phyloP scores from a whole-genome alignment of 345 rosid species.

The Draba incana region DNA sequence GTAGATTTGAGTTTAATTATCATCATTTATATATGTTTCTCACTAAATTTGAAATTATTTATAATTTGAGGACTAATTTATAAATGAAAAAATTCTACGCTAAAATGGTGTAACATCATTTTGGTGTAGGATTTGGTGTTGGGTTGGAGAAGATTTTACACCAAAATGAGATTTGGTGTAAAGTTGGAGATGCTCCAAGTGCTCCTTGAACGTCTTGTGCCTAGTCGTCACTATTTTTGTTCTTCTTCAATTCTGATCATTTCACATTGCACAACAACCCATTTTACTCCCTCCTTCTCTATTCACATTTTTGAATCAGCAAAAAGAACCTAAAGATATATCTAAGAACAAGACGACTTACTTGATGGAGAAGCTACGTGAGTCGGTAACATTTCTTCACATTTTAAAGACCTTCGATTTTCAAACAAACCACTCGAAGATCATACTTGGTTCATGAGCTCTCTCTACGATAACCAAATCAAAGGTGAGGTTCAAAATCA shows the following conservation, averaged over 20 bases:
- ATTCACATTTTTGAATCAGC: conserved; percentile 23
- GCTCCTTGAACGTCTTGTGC: conserved; percentile 23
- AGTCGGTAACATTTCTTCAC: conserved; percentile 62
- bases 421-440: conserved; percentile 51
- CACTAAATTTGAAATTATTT: no score
- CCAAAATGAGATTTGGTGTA: no score
- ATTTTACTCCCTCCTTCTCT: conserved; percentile 28
- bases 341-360: conserved; percentile 7
- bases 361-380: conserved; percentile 50
- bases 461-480: conserved; percentile 59
- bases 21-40: no score
- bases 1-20: no score
- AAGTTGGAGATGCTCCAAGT: no score
- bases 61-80: no score
- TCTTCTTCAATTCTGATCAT: conserved; percentile 35
- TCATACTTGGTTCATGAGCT: conserved; percentile 87
- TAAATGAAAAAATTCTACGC: no score
- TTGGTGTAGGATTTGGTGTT: no score
- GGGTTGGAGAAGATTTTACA: no score
- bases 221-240: conserved; percentile 31
- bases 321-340: not conserved
- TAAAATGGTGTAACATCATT: no score
- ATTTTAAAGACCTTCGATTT: conserved; percentile 65
- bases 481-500: conserved; percentile 67
- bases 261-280: conserved; percentile 28